Conservation (phyloP, 305 asterid genomes). For the Caryopteris hybrid region DNA sequence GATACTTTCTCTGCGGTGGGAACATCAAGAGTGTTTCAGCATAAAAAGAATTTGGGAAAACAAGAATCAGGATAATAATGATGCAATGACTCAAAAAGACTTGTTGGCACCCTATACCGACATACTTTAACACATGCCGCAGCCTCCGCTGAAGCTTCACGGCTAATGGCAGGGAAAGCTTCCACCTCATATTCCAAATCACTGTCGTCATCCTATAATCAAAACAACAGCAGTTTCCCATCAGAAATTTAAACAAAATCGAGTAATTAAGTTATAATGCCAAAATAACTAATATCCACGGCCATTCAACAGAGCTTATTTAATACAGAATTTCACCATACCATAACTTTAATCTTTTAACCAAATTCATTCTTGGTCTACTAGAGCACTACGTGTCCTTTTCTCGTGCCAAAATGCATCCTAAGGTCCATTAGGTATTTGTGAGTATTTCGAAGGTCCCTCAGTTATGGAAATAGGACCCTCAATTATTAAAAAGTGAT, state of each 20-base stretch:
- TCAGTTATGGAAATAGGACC: too few species aligned
- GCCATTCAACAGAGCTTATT: background rate
- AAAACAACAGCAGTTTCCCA: slow-evolving; percentile 13
- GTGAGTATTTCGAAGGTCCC: too few species aligned
- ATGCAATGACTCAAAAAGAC: background rate
- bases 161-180: slow-evolving; percentile 58
- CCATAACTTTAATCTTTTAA: background rate
- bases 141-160: slow-evolving; percentile 72
- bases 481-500: too few species aligned
- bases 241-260: background rate
- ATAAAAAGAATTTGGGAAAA: background rate
- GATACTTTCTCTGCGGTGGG: background rate
- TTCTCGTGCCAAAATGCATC: too few species aligned
- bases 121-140: slow-evolving; percentile 74
- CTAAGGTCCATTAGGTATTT: too few species aligned
- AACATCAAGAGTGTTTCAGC: background rate
- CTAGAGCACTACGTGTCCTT: too few species aligned
- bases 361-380: background rate
- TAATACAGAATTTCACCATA: background rate
- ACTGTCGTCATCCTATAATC: slow-evolving; percentile 77
- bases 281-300: background rate
- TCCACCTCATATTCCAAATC: slow-evolving; percentile 76
- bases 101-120: background rate
- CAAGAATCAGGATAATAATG: background rate
- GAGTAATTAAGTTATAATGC: background rate